phyloP scores from a whole-genome alignment of 805 yeast species.

The Ogataea nakhonphanomensis region DNA sequence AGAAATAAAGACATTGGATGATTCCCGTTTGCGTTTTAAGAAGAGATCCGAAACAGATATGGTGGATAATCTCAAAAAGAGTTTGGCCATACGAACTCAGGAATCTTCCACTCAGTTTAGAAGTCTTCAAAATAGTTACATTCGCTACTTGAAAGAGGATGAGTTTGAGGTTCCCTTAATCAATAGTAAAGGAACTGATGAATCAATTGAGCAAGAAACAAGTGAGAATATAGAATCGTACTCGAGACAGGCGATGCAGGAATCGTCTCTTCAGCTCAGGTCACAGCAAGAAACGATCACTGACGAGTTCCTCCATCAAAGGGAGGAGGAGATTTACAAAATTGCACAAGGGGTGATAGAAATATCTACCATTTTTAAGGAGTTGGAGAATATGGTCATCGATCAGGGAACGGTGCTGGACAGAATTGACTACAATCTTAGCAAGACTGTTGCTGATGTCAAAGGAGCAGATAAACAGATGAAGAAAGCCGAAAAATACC shows the following conservation, averaged over 20 bases:
- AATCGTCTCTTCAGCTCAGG: conserved; percentile 41
- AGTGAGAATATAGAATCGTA: conserved; percentile 45
- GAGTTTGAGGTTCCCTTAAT: conserved; percentile 46
- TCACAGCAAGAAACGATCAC: conserved; percentile 35
- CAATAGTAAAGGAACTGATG: conserved; percentile 4
- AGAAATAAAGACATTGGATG: conserved; percentile 61
- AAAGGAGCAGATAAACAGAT: conserved; percentile 77
- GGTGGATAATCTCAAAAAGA: conserved; percentile 76
- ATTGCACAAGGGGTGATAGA: conserved; percentile 94
- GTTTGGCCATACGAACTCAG: conserved; percentile 83
- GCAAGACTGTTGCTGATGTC: conserved; percentile 72
- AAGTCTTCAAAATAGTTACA: conserved; percentile 83
- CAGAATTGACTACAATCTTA: conserved; percentile 88
- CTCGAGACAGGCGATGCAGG: conserved; percentile 49
- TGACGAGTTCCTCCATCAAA: conserved; percentile 51
- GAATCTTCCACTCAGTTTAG: conserved; percentile 73
- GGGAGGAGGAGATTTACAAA: conserved; percentile 87
- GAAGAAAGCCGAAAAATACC: conserved; percentile 72
- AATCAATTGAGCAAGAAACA: conserved; percentile 33
- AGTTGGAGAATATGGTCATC: conserved; percentile 84
- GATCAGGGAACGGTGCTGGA: conserved; percentile 96
- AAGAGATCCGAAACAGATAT: conserved; percentile 53
- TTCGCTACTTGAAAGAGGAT: conserved; percentile 78
- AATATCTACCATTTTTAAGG: conserved; percentile 88
- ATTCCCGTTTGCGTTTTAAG: conserved; percentile 33